These are phyloP conservation scores for Phytophthora fragariae DNA, from an alignment of 352 stramenopile species.

Conservation along the genomic window DNA sequence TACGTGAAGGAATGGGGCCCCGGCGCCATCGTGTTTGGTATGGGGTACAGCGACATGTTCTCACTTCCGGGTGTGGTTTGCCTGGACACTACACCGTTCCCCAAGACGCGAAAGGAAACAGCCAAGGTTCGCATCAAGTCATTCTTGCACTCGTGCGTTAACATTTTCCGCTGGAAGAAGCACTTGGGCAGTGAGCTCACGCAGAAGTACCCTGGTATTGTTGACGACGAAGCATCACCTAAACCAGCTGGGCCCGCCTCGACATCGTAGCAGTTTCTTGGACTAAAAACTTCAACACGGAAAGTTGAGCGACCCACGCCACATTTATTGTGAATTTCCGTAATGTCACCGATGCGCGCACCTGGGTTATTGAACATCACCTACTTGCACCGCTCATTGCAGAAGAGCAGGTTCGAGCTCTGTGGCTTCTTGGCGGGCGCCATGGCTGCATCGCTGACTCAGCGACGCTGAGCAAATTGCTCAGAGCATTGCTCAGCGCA, in stretches of 20 bases:
- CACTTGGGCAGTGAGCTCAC: conserved; percentile 80
- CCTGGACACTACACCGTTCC: conserved; percentile 85
- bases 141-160: conserved; percentile 70
- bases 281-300: neutral
- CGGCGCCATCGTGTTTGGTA: conserved; percentile 86
- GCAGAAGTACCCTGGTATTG: conserved; percentile 64
- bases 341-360: no score
- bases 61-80: conserved; percentile 81
- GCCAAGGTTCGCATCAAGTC: conserved; percentile 84
- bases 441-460: no score
- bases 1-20: conserved; percentile 91
- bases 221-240: conserved; percentile 13
- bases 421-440: no score
- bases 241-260: conserved; percentile 11
- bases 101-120: conserved; percentile 70
- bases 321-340: no score
- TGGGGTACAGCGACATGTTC: conserved; percentile 91
- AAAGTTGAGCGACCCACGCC: neutral
- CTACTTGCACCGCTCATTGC: no score
- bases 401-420: no score
- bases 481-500: no score
- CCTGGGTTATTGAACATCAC: no score
- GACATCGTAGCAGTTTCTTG: neutral
- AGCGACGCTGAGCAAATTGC: no score
- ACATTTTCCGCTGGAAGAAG: conserved; percentile 82